These are phyloP conservation scores for Eragrostis tef DNA, from an alignment of 202 grass and related monocot species.

Conservation along the genomic window DNA sequence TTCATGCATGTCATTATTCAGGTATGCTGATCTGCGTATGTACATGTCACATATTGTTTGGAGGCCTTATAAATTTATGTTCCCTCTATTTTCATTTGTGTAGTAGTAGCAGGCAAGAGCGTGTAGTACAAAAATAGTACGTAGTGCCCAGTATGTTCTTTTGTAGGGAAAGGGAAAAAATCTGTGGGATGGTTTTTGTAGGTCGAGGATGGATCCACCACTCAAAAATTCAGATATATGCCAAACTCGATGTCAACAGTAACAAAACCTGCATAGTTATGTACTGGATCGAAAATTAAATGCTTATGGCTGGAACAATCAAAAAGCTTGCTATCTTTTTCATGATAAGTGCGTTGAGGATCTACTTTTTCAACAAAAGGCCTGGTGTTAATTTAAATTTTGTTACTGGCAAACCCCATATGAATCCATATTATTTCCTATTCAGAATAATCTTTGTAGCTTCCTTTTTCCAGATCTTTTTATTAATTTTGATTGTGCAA, in stretches of 20 bases:
- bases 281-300: background rate
- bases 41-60: background rate
- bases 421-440: no score
- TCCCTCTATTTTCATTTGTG: background rate
- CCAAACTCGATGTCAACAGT: background rate
- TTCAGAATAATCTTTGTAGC: no score
- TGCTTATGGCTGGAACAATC: background rate
- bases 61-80: background rate
- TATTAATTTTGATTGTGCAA: no score
- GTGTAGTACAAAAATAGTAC: background rate
- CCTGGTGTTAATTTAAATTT: no score
- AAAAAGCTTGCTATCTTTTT: background rate
- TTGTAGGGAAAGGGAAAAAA: background rate
- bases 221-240: background rate
- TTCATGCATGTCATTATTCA: background rate
- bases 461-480: no score
- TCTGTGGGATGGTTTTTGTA: background rate
- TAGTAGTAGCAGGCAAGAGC: background rate
- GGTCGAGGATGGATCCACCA: background rate
- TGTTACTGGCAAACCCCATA: no score
- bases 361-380: background rate
- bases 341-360: conserved; percentile 1
- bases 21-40: background rate
- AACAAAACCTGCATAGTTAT: background rate
- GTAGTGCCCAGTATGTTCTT: background rate